Evolutionary conservation across 2,329 filamentous ascomycete species (phyloP), one percentile per base, ranked within the genome.

Genomic region (Penicillium decumbens): DNA sequence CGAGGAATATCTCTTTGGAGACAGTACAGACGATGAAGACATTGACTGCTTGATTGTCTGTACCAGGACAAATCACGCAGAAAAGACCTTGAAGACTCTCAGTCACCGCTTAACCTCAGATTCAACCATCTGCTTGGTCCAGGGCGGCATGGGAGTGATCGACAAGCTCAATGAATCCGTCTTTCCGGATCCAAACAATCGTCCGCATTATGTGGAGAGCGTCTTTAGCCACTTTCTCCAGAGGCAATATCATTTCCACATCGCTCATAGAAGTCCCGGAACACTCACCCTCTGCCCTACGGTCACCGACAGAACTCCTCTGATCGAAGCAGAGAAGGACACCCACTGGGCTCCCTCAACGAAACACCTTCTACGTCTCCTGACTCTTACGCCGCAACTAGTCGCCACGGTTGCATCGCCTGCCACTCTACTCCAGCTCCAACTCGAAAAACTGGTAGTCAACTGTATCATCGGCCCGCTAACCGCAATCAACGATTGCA

Each of bases 121-220:
- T 25, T 89, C 86, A 1, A 87, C 88, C 0, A 79, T 95, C 6
- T 82, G 87, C 51, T 80, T 95, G 47, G 68, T 95, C 48, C 86
- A 89, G 49, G 88, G 92, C 54, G 89, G 91, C 1, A 81, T 97
- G 69, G 92, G 93, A 0, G 75, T 89, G 1, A 76, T 89, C n/a
- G 90, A 97, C 42, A 79, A 84, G 42, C 77, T 96, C 35, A 89
- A 89, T 60, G 70, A 78, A 29, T 69, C 78, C 9, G 68, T 95
- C 25, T 96, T 95, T 58, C 78, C 81, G 0, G 80, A 91, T 53
- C 76, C 80, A 0, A 66, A 71, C 0, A 75, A 72, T 0, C 79
- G 87, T 24, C 93, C 93, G 2, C 82, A 81, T 47, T 95, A 95
- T 60, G 77, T 96, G 50, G 69, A 90, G 25, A 89, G 88, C 7